phyloP scores from a whole-genome alignment of 2,329 filamentous ascomycete genomes.

The Aspergillus pseudonomiae region DNA sequence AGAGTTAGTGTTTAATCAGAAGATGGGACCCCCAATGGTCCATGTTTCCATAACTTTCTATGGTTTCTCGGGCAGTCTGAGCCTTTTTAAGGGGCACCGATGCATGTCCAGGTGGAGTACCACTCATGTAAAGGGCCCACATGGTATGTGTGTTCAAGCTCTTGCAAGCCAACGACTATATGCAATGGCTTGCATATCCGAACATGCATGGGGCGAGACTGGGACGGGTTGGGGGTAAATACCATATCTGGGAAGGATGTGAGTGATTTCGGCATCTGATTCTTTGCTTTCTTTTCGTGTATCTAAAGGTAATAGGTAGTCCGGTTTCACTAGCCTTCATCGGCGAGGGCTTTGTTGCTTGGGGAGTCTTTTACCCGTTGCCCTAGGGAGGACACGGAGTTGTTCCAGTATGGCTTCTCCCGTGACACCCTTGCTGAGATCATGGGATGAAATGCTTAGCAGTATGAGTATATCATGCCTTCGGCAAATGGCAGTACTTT shows the following conservation, averaged over 20 bases:
- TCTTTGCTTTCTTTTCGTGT: no score
- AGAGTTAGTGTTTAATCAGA: not conserved
- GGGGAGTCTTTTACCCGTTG: no score
- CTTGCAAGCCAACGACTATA: no score
- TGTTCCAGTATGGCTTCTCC: not conserved
- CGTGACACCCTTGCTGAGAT: not conserved
- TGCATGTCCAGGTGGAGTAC: not conserved
- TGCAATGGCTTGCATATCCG: not conserved
- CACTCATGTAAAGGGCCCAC: not conserved
- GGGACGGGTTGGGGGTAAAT: no score
- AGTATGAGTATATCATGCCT: not conserved
- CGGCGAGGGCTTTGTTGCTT: no score
- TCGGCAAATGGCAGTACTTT: not conserved
- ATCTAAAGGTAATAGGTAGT: no score
- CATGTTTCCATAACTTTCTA: not conserved
- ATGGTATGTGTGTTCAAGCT: not conserved
- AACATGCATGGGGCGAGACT: no score
- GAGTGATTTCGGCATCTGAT: no score
- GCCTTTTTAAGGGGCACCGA: not conserved
- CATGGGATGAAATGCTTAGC: not conserved
- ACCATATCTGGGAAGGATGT: no score
- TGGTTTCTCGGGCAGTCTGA: not conserved
- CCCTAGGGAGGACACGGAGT: not conserved
- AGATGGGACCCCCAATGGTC: not conserved
- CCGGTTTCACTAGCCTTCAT: no score